These are phyloP conservation scores for Boeremia lycopersici DNA, from an alignment of 2,329 filamentous ascomycete genomes.

Conservation along the genomic window DNA sequence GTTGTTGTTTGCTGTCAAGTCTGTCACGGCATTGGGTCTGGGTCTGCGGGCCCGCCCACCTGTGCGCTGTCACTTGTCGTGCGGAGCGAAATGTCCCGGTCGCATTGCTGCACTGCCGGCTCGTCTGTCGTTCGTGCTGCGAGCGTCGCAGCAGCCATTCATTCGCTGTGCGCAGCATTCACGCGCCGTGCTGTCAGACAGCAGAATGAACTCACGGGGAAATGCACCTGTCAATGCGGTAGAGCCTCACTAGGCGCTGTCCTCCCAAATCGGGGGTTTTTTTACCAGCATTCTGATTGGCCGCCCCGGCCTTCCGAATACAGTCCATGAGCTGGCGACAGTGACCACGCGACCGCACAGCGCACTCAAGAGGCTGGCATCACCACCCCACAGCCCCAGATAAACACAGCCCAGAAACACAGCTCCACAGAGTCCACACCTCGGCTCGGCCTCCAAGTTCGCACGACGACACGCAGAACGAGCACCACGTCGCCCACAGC, in stretches of 20 bases:
- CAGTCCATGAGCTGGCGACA: too few relatives aligned
- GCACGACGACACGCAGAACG: too few relatives aligned
- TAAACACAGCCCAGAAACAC: too few relatives aligned
- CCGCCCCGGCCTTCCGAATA: too few relatives aligned
- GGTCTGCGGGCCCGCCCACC: conserved; percentile 41
- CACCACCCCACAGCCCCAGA: too few relatives aligned
- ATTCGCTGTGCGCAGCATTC: conserved; percentile 43
- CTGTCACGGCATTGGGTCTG: conserved; percentile 26
- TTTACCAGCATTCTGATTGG: too few relatives aligned
- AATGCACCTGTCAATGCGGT: conserved; percentile 21
- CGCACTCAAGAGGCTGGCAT: too few relatives aligned
- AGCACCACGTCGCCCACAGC: too few relatives aligned
- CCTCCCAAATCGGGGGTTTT: conserved; percentile 16
- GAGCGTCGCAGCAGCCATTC: conserved; percentile 7
- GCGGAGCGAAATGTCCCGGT: conserved; percentile 25
- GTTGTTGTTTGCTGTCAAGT: conserved; percentile 6
- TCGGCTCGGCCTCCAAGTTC: too few relatives aligned
- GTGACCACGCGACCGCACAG: too few relatives aligned
- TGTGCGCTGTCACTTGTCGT: conserved; percentile 21
- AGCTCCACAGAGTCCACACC: too few relatives aligned
- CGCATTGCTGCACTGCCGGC: conserved; percentile 24
- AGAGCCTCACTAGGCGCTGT: conserved; percentile 47
- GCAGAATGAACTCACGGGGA: conserved; percentile 33
- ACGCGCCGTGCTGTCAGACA: conserved; percentile 28
- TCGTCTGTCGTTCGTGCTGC: conserved; percentile 14